Percentiles rank a stretch among this genome's conserved stretches.
These are phyloP conservation scores for Perkinsus olseni DNA, from an alignment of 169 alveolate species.

Conservation along the genomic window DNA sequence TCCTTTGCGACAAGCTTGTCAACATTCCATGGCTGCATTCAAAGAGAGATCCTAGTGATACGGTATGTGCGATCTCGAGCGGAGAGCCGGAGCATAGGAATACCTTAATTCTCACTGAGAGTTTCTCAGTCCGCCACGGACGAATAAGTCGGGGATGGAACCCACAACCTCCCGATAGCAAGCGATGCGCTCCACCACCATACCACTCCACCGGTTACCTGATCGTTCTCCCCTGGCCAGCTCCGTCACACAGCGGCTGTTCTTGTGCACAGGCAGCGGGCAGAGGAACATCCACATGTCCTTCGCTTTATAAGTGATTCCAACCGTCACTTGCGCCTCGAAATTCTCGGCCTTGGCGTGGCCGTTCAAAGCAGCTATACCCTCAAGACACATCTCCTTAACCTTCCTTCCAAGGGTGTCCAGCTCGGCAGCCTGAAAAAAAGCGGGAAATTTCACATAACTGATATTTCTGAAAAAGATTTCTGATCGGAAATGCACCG, in stretches of 20 bases:
- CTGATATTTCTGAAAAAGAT: too few species aligned
- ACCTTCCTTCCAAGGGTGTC: background rate
- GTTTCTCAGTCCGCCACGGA: background rate
- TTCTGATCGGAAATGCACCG: too few species aligned
- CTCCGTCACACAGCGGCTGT: background rate
- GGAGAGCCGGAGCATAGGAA: too few species aligned
- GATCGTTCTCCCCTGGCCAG: background rate
- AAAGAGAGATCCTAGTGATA: too few species aligned
- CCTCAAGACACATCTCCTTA: background rate
- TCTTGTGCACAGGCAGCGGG: background rate
- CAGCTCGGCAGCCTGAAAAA: background rate
- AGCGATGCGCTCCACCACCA: too few species aligned
- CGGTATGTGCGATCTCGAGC: background rate
- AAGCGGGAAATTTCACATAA: too few species aligned
- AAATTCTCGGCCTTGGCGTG: background rate
- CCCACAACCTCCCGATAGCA: too few species aligned
- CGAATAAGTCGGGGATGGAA: background rate
- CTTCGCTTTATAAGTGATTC: background rate
- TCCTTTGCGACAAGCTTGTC: too few species aligned
- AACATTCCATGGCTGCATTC: too few species aligned
- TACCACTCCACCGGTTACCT: too few species aligned
- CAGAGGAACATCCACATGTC: background rate
- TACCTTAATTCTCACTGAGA: too few species aligned
- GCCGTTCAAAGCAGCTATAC: background rate
- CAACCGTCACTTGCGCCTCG: slow-evolving; percentile 1